Percentiles rank a stretch among this genome's conserved stretches.
Evolutionary conservation across 768 basidiomycete species (phyloP).

Genomic region (Amanita polypyramis): DNA sequence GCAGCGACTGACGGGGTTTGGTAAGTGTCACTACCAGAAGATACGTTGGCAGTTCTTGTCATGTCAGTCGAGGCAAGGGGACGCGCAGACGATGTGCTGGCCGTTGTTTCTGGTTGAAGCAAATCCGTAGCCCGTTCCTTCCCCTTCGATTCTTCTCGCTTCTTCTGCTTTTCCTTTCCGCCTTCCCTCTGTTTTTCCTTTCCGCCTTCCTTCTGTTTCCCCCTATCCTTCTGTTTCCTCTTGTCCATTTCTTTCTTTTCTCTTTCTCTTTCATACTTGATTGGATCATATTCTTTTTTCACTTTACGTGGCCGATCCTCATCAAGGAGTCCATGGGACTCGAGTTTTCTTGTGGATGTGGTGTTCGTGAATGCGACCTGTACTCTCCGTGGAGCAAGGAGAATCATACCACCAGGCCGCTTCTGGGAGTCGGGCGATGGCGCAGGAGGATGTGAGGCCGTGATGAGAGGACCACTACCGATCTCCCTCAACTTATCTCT

Average conservation of each 20-base stretch:
- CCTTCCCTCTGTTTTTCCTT: conserved; percentile 19
- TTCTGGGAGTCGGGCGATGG: conserved; percentile 11
- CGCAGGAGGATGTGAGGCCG: conserved; percentile 1
- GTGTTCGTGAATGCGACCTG: conserved; percentile 74
- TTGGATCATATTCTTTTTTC: conserved; percentile 13
- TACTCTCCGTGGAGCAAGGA: conserved; percentile 66
- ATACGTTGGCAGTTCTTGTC: conserved; percentile 1
- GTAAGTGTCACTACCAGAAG: conserved; percentile 1
- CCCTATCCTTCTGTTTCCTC: conserved; percentile 18
- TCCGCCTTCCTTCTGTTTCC: conserved; percentile 18
- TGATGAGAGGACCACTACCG: conserved; percentile 3
- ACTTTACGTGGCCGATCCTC: conserved; percentile 24
- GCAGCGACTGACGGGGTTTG: neutral
- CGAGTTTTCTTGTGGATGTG: conserved; percentile 56
- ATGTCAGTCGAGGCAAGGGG: neutral
- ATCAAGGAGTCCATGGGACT: conserved; percentile 56
- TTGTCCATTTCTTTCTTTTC: too few species aligned
- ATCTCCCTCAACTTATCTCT: conserved; percentile 4
- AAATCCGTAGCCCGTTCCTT: neutral
- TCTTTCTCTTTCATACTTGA: conserved; percentile 12
- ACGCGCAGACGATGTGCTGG: neutral
- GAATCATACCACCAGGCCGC: conserved; percentile 37
- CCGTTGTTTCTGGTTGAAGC: neutral
- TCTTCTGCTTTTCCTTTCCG: conserved; percentile 13
- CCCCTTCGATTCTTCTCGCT: conserved; percentile 11